Base-by-base conservation (phyloP, 495 filamentous ascomycete genomes). In the Trichoderma gamsii region DNA sequence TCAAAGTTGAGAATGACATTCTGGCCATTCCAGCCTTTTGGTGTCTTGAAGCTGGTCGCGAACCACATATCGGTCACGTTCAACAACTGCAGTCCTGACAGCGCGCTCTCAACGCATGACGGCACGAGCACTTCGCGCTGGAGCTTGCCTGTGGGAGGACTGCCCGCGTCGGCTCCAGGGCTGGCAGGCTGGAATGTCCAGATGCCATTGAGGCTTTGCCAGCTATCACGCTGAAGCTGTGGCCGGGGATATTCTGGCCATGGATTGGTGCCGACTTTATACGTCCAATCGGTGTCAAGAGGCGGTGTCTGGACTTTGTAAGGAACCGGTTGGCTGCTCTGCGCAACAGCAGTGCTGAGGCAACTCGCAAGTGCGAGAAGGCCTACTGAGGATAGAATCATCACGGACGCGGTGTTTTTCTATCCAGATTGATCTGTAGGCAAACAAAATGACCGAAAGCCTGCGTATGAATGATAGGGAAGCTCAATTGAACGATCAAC, bases 241-340 rank as follows among this genome's bases (percentile, higher is more conserved):
- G 88, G 88, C 11, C 88, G 84, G 11, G 88, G 88, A 75, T 90
- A 87, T 70, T 89, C 83, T 3, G 87, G 84, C 88, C 88, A 90
- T 0, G 87, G 88, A 63, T 86, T 74, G 0, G 81, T 86, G 64
- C 86, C 86, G 4, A 87, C 85, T 65, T 85, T 75, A 41, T 82
- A 79, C 2, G 87, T 90, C 87, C 87, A 90, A 0, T 80, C 77
- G 1, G 87, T 90, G 41, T 82, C 83, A 35, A 90, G 78, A 0
- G 85, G 87, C 23, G 76, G 76, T 29, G 72, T 70, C 69, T 73
- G 32, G 16, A 73, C 68, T 9, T 67, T 56, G 65, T 76, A 79
- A 9, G 18, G 16, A 2, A 23, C 49, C 21, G 49, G 49, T 1
- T n/a, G 18, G n/a, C 49, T n/a, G 8, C 4, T 6, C 18, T 52